Evolutionary conservation across 176 grass and related monocot species (phyloP).

Genomic region (Carex pumila): DNA sequence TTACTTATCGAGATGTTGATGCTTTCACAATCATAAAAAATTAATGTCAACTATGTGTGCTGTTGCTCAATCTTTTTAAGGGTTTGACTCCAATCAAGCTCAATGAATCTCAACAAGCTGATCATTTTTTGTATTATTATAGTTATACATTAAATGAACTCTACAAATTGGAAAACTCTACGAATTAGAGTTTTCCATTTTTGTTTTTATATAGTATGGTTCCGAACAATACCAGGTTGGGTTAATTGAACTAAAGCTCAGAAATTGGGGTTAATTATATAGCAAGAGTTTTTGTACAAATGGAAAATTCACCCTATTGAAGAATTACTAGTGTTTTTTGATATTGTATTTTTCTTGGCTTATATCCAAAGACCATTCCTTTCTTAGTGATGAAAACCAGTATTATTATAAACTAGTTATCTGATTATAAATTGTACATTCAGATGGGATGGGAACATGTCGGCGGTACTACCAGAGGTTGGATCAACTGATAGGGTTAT

Average conservation of each 20-base stretch:
- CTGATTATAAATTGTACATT: conserved; percentile 5
- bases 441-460: conserved; percentile 81
- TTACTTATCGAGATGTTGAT: background rate
- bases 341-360: background rate
- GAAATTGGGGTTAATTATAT: background rate
- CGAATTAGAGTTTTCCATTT: background rate
- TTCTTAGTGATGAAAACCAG: background rate
- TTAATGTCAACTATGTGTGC: conserved; percentile 10
- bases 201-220: background rate
- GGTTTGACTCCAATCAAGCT: background rate
- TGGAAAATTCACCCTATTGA: background rate
- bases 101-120: background rate
- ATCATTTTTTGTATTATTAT: background rate
- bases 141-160: background rate
- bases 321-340: background rate
- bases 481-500: conserved; percentile 41
- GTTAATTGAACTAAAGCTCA: background rate
- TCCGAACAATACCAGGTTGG: background rate
- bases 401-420: background rate
- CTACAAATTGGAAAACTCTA: background rate
- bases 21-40: background rate
- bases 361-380: background rate
- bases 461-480: conserved; percentile 48
- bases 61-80: background rate
- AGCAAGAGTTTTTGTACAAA: background rate